phyloP scores from a whole-genome alignment of 2,329 filamentous ascomycete genomes.

The Geosmithia putterillii region DNA sequence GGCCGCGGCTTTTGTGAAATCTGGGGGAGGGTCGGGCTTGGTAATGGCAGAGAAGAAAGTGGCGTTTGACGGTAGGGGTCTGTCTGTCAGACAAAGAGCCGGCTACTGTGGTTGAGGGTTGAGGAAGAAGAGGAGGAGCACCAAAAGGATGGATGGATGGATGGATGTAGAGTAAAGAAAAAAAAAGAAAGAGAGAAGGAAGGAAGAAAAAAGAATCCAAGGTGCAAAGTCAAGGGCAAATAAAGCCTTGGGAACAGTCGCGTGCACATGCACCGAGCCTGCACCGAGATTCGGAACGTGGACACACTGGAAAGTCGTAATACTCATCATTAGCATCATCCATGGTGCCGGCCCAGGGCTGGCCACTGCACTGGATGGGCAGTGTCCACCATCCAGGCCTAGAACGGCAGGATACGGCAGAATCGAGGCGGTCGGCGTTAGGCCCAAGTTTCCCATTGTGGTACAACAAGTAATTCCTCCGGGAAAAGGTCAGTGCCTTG shows the following conservation, averaged over 20 bases:
- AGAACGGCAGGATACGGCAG: background rate
- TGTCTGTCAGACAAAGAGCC: too few relatives aligned
- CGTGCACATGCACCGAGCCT: too few relatives aligned
- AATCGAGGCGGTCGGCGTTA: too few relatives aligned
- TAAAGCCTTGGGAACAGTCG: too few relatives aligned
- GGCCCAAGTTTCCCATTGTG: background rate
- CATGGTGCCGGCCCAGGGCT: too few relatives aligned
- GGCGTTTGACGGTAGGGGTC: too few relatives aligned
- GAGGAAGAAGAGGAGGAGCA: background rate
- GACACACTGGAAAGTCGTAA: too few relatives aligned
- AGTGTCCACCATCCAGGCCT: too few relatives aligned
- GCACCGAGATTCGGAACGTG: too few relatives aligned
- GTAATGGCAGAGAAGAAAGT: background rate
- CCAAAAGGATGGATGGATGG: background rate
- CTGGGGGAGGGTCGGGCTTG: background rate
- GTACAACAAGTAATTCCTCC: background rate
- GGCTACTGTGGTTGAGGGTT: too few relatives aligned
- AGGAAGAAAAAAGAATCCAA: background rate
- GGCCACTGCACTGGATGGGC: too few relatives aligned
- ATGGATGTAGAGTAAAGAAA: background rate
- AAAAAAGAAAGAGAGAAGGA: background rate
- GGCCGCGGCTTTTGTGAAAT: background rate
- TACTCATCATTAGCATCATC: too few relatives aligned
- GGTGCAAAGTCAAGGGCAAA: background rate
- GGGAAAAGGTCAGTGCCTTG: background rate